These are phyloP conservation scores for Breviolum minutum DNA, from an alignment of 73 alveolate genomes.

Conservation along the genomic window DNA sequence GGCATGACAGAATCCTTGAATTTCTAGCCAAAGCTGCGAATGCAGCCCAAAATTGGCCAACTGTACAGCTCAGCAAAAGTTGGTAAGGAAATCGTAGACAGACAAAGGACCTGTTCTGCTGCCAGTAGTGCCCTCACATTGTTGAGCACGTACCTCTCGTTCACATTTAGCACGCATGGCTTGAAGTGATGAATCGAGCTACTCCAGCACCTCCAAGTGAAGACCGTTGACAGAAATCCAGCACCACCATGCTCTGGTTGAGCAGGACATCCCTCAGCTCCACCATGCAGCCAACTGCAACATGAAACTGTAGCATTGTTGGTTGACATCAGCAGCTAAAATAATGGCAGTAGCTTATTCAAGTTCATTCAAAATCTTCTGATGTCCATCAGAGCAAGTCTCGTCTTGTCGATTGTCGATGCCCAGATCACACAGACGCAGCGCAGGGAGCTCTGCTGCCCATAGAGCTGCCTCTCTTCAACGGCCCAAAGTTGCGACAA, in stretches of 20 bases:
- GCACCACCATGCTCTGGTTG: conserved; percentile 93
- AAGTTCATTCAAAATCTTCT: too few species aligned
- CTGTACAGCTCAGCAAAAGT: neutral
- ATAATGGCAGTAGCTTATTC: too few species aligned
- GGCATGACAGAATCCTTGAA: neutral
- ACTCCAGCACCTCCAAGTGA: conserved; percentile 57
- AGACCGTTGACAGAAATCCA: conserved; percentile 76
- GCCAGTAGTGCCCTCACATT: conserved; percentile 52
- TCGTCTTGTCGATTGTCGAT: conserved; percentile 69
- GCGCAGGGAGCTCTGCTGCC: conserved; percentile 77
- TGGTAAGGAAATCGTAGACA: neutral
- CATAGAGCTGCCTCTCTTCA: conserved; percentile 47
- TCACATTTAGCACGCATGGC: neutral
- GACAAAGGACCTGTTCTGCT: neutral
- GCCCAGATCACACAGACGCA: conserved; percentile 65
- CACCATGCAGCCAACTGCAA: too few species aligned
- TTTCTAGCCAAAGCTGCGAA: too few species aligned
- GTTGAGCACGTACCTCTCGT: conserved; percentile 52
- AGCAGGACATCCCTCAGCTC: conserved; percentile 66
- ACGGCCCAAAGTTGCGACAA: too few species aligned
- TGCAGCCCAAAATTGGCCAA: too few species aligned
- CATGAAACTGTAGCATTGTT: too few species aligned
- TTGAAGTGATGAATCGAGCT: neutral
- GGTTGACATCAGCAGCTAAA: too few species aligned
- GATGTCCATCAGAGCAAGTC: neutral